phyloP scores from a whole-genome alignment of 352 stramenopile genomes.

The Thraustotheca clavata region DNA sequence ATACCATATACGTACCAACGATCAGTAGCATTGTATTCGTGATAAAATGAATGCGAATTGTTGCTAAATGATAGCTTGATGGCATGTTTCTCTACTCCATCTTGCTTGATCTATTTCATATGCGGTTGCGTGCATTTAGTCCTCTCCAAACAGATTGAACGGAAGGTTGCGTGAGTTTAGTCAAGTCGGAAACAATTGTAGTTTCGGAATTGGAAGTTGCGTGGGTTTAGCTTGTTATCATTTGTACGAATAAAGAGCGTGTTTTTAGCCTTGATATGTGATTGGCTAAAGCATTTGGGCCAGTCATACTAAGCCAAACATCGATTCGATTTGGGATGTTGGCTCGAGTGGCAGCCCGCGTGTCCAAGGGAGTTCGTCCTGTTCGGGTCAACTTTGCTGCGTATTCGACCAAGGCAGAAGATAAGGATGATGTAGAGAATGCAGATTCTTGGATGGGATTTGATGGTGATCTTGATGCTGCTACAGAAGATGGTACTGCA shows the following conservation, averaged over 20 bases:
- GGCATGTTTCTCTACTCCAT: no score
- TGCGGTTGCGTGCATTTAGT: no score
- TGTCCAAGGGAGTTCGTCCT: not conserved
- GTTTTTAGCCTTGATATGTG: not conserved
- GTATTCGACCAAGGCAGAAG: slow-evolving; percentile 11
- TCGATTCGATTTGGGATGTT: slow-evolving; percentile 11
- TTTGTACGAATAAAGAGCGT: slow-evolving; percentile 2
- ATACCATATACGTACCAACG: no score
- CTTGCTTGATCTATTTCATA: no score
- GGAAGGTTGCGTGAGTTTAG: no score
- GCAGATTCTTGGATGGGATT: slow-evolving; percentile 69
- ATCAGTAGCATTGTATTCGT: no score
- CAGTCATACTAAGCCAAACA: slow-evolving; percentile 6
- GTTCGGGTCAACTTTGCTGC: not conserved
- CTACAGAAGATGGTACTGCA: slow-evolving; percentile 67
- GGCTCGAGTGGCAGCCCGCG: slow-evolving; percentile 6
- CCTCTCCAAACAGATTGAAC: no score
- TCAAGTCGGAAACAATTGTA: no score
- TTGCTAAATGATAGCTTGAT: no score
- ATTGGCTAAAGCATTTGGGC: slow-evolving; percentile 17
- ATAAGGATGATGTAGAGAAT: slow-evolving; percentile 19
- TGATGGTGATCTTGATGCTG: slow-evolving; percentile 60
- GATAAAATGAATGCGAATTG: no score
- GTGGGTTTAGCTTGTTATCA: not conserved
- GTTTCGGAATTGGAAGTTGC: slow-evolving; percentile 4